Conservation (phyloP, 2,329 filamentous ascomycete genomes). For the Diaporthe nobilis region DNA sequence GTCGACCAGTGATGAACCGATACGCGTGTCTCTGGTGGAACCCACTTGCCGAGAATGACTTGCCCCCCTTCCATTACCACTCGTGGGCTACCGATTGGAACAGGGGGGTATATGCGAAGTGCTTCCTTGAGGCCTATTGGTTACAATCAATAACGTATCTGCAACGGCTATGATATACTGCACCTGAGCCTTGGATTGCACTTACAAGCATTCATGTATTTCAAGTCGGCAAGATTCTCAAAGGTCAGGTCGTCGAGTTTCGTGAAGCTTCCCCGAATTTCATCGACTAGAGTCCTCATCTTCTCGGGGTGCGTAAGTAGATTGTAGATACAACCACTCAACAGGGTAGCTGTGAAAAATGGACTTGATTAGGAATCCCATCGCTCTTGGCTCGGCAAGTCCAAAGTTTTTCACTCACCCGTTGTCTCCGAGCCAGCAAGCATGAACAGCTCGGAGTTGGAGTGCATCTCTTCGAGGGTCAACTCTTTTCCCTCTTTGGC, state of each 20-base stretch:
- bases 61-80: conserved; percentile 46
- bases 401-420: conserved; percentile 52
- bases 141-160: not conserved
- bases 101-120: conserved; percentile 46
- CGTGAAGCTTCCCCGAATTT: conserved; percentile 48
- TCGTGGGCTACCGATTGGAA: conserved; percentile 44
- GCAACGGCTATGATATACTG: too few relatives aligned
- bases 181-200: not conserved
- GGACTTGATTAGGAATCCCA: not conserved
- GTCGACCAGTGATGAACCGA: conserved; percentile 36
- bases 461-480: conserved; percentile 43
- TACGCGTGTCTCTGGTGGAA: conserved; percentile 33
- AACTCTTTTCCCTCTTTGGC: conserved; percentile 43
- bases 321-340: conserved; percentile 24
- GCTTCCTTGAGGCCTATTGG: conserved; percentile 44
- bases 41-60: conserved; percentile 18
- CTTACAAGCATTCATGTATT: conserved; percentile 48
- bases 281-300: conserved; percentile 44
- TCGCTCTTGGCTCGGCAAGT: conserved; percentile 24
- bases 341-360: conserved; percentile 5
- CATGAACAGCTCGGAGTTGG: conserved; percentile 44
- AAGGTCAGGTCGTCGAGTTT: conserved; percentile 48
- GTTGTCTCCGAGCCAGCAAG: conserved; percentile 48
- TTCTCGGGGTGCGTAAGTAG: not conserved
- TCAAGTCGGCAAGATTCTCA: conserved; percentile 43